Evolutionary conservation across 2,329 filamentous ascomycete species (phyloP), one percentile per base, ranked within the genome.

Genomic region (Zymoseptoria brevis): DNA sequence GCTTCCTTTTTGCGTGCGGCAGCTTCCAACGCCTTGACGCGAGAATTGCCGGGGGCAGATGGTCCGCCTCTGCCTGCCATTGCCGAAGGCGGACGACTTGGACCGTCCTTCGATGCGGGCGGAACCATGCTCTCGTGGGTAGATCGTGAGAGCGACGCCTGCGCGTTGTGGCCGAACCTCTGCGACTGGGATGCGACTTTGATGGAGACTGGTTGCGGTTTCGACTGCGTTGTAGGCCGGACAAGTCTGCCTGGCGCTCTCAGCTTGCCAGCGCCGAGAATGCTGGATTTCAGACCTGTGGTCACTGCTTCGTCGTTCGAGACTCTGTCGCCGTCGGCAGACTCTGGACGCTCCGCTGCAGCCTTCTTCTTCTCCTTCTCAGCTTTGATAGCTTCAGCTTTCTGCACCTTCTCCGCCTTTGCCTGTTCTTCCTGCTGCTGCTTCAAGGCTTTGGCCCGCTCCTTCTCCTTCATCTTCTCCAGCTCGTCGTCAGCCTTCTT

Each of bases 1-100:
- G 84, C 87, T 72, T 96, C 90, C 71, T 88, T 93, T 74, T 91
- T 92, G 69, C 86, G 87, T 48, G 89, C 88, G 2, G 87, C 89
- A 53, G 88, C 80, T 57, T 92, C 85, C 21, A 92, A 77, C 1
- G 88, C 87, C 71, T 67, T 68, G 13, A 74, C 67, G 8, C 71
- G 67, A 19, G 69, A 65, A 53, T 69, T 73, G 51, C 88, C 89
- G 0, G 86, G 82, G 19, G 88, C 74, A 4, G 87, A 84, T 3
- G 81, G 75, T 62, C 86, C 85, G 72, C 87, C 90, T 1, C 83
- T 77, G 71, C 90, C 92, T 71, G 81, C 84, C 65, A 81, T 82
- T 1, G 77, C 63, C 72, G 76, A 71, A 73, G 82, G 69, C 67
- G 75, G 67, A 60, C 19, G 61, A 60, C 16, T 55, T 53, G 19